These are phyloP conservation scores for Sphagnurus paluster DNA, from an alignment of 1,284 basidiomycete species.

Conservation along the genomic window DNA sequence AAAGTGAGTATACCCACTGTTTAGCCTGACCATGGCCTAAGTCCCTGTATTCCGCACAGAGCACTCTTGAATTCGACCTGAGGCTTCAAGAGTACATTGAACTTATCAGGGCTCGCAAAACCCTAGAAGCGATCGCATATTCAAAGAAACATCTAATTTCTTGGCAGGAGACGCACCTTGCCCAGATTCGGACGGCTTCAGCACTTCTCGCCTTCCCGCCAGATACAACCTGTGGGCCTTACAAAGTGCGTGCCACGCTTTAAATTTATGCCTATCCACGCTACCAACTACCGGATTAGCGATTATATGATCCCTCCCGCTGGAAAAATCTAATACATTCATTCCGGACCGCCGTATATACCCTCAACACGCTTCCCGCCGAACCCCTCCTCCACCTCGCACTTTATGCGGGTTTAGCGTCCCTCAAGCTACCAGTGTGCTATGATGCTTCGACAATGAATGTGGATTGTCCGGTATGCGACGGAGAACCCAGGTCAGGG, in stretches of 20 bases:
- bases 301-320: slow-evolving; percentile 76
- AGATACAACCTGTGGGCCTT: slow-evolving; percentile 65
- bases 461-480: slow-evolving; percentile 91
- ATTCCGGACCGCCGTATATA: slow-evolving; percentile 85
- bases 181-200: slow-evolving; percentile 77
- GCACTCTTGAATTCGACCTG: slow-evolving; percentile 93
- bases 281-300: slow-evolving; percentile 41
- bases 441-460: slow-evolving; percentile 67
- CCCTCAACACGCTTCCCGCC: slow-evolving; percentile 81
- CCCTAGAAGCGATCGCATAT: slow-evolving; percentile 82
- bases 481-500: slow-evolving; percentile 42
- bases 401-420: slow-evolving; percentile 85
- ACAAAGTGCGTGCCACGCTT: slow-evolving; percentile 56
- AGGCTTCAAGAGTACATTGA: slow-evolving; percentile 97
- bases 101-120: slow-evolving; percentile 70
- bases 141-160: slow-evolving; percentile 77
- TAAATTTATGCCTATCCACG: neutral
- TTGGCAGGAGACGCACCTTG: slow-evolving; percentile 81
- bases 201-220: slow-evolving; percentile 76
- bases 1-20: slow-evolving; percentile 53
- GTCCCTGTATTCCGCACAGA: slow-evolving; percentile 51
- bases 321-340: slow-evolving; percentile 75
- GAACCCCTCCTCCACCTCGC: slow-evolving; percentile 86
- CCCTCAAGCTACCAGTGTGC: slow-evolving; percentile 83
- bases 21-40: slow-evolving; percentile 1